Conservation (phyloP, 305 asterid species). For the Stenogyne calaminthoides region DNA sequence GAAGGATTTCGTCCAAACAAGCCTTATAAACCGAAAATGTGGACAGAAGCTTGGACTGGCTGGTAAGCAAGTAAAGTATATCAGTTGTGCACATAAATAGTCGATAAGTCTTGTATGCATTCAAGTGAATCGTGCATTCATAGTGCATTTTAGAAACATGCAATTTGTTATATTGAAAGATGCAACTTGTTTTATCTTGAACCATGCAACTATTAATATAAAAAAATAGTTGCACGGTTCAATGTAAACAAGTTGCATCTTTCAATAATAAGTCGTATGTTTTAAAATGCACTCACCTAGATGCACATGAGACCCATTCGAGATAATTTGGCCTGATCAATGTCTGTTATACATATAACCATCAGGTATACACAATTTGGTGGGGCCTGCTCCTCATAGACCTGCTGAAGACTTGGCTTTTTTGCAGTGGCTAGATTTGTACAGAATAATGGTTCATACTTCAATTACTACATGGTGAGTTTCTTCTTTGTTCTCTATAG, state of each 20-base stretch:
- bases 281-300: too few relatives aligned
- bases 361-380: slow-evolving; percentile 80
- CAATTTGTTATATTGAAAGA: too few relatives aligned
- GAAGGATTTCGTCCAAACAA: slow-evolving; percentile 72
- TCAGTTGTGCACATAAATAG: background rate
- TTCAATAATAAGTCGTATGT: too few relatives aligned
- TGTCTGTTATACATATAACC: background rate
- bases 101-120: too few relatives aligned
- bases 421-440: slow-evolving; percentile 88
- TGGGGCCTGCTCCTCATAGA: slow-evolving; percentile 66
- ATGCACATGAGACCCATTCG: too few relatives aligned
- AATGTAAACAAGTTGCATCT: too few relatives aligned
- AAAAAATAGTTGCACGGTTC: too few relatives aligned
- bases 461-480: slow-evolving; percentile 93
- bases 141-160: too few relatives aligned
- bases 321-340: background rate
- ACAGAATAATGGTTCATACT: slow-evolving; percentile 87
- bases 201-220: too few relatives aligned
- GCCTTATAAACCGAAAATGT: slow-evolving; percentile 84
- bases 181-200: too few relatives aligned
- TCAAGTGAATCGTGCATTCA: too few relatives aligned
- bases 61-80: slow-evolving; percentile 43
- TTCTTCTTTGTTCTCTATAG: background rate
- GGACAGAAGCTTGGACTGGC: slow-evolving; percentile 91
- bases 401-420: slow-evolving; percentile 93